Evolutionary conservation across 768 basidiomycete species (phyloP), one percentile per base, ranked within the genome.

Genomic region (Coprinopsis marcescibilis): DNA sequence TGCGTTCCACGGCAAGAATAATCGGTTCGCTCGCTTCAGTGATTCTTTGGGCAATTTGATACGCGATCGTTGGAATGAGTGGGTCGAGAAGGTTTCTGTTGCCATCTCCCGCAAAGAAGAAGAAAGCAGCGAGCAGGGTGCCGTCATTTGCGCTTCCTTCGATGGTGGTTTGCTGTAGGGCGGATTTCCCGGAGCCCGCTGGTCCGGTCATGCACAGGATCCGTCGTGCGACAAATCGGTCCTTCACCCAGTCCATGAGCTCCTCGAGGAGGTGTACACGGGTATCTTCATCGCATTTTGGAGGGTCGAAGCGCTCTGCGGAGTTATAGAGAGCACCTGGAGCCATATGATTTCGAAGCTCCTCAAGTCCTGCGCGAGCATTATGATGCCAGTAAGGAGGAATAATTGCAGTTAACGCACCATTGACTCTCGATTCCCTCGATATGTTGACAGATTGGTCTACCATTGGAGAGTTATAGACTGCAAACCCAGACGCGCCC

Each of bases 31-130:
- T 11, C 11, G 44, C 45, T n/a, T 38, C 27, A 10, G 25, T 33
- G 15, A 39, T 12, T 3, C 23, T 29, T 10, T 15, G 15, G 8
- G 37, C 34, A 15, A 52, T 48, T 24, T 52, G 54, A 27, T 46
- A 50, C 25, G 49, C 41, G 32, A 55, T 46, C 14, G 54, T 40
- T 6, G 39, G 11, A 8, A 25, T 23, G 13, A 40, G 21, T 8
- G 20, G 8, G 20, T 5, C 39, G 10, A 4, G 20, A 23, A 4
- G 13, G 10, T 40, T 40, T 19, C 39, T 11, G 7, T 10, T 19
- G 17, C 15, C 25, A 24, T 40, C 39, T 20, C 21, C 25, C 19
- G 10, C 6, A 19, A 10, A 24, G 21, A 40, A 40, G 39, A 40
- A 40, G 4, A 5, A 40, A 8, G 11, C 8, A 12, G 17, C 39